Conservation (phyloP, 306 rosid species). For the Senna siamea region DNA sequence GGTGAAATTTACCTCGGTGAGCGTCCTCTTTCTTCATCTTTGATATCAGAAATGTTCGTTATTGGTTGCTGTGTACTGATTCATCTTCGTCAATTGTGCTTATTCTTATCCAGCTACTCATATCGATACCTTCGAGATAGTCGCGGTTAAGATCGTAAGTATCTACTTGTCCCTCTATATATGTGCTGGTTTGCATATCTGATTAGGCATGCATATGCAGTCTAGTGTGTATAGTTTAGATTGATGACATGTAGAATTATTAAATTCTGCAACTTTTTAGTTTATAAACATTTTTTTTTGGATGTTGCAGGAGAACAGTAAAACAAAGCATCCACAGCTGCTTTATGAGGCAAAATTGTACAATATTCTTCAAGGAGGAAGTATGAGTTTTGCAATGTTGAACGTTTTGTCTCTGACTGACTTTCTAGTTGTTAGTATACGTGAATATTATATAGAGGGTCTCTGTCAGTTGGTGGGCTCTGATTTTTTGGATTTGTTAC, state of each 20-base stretch:
- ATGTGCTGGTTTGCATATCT: not conserved
- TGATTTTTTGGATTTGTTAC: conserved; percentile 15
- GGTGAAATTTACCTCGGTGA: conserved; percentile 93
- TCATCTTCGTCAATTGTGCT: conserved; percentile 21
- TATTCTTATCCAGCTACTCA: conserved; percentile 72
- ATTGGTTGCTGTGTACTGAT: conserved; percentile 30
- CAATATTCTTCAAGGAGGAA: conserved; percentile 91
- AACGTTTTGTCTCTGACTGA: not conserved
- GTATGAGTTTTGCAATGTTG: conserved; percentile 56
- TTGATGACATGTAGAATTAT: not conserved
- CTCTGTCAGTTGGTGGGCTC: conserved; percentile 8
- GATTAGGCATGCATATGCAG: conserved; percentile 19
- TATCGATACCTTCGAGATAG: conserved; percentile 83
- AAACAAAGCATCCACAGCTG: conserved; percentile 91
- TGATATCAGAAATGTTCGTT: not conserved
- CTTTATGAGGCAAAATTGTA: conserved; percentile 92
- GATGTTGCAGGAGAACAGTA: conserved; percentile 73
- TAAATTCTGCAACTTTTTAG: not conserved
- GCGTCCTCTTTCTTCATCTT: not conserved
- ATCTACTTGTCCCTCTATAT: not conserved
- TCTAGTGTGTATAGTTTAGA: conserved; percentile 19
- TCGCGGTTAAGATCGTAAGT: conserved; percentile 90
- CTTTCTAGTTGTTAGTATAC: not conserved
- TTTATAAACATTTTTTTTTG: not conserved
- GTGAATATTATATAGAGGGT: conserved; percentile 17